phyloP scores from a whole-genome alignment of 139 green algal genomes.

The Chlamydomonas applanata region DNA sequence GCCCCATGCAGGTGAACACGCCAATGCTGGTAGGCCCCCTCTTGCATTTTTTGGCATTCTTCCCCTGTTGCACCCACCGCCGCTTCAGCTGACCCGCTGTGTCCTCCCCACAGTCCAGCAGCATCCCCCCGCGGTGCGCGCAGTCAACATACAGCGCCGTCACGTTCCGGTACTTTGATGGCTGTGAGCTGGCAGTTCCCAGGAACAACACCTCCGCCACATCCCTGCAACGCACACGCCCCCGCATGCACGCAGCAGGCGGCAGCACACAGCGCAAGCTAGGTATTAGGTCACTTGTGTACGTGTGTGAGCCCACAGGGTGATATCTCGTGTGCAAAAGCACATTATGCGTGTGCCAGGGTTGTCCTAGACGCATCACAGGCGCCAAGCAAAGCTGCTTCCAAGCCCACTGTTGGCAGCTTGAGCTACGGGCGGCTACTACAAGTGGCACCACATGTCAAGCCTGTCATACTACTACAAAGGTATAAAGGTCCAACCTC shows the following conservation, averaged over 20 bases:
- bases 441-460: too few species aligned
- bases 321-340: too few species aligned
- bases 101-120: conserved; percentile 94
- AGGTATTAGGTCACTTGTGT: too few species aligned
- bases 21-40: too few species aligned
- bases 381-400: neutral
- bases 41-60: neutral
- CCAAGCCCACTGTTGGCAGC: too few species aligned
- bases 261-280: neutral
- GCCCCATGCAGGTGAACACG: too few species aligned
- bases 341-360: too few species aligned
- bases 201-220: conserved; percentile 58
- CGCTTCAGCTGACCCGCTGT: conserved; percentile 83
- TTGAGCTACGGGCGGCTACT: too few species aligned
- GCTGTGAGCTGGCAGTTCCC: conserved; percentile 68
- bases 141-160: conserved; percentile 79
- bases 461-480: too few species aligned
- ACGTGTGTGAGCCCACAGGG: too few species aligned
- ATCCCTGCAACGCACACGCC: conserved; percentile 20
- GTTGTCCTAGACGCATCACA: too few species aligned
- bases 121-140: conserved; percentile 63
- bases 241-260: neutral
- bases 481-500: too few species aligned
- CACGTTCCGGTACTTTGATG: conserved; percentile 96
- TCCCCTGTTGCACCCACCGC: conserved; percentile 17